Evolutionary conservation across 305 asterid genomes (phyloP), one percentile per base, ranked within the genome.

Genomic region (Fraxinus sp.): DNA sequence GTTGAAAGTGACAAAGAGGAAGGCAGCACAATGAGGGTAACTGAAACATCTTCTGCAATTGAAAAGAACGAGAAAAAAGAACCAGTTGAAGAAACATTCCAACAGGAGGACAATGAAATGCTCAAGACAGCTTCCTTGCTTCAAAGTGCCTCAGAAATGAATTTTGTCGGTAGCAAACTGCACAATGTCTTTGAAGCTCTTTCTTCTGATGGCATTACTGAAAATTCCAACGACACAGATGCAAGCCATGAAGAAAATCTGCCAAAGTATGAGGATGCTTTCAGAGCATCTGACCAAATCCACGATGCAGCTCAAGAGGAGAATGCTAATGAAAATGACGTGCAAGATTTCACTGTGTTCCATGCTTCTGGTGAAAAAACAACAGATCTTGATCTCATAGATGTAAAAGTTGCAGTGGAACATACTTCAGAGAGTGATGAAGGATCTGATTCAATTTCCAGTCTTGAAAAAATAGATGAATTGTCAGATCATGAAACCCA

Each of bases 61-160:
- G 85, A 83, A 20, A 81, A 82, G 66, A 85, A 85, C 78, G 83
- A 68, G 46, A 79, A 84, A 81, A 86, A 80, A 71, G 86, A 86
- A 62, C 79, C 72, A 39, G 81, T 36, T 80, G 81, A 85, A 74
- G 88, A 81, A 78, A 78, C 74, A 66, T 85, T 57, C 74, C 77
- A 33, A 76, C 78, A 26, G 82, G 84, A 71, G 84, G 87, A 84
- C 73, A 80, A 84, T 79, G 86, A 88, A 80, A 78, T 85, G 39
- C 73, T 64, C 76, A 85, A 71, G 76, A 37, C 76, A 18, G 88
- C 83, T 77, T 46, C 77, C 84, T 85, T 85, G 68, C 70, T 57
- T 72, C 89, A 85, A 82, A 86, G 83, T 87, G 88, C 85, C 49
- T 81, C 85, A 41, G 89, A 85, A 81, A 90, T 87, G 84, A 86